Base-by-base conservation (phyloP, 495 filamentous ascomycete species). In the Neurospora sp. region DNA sequence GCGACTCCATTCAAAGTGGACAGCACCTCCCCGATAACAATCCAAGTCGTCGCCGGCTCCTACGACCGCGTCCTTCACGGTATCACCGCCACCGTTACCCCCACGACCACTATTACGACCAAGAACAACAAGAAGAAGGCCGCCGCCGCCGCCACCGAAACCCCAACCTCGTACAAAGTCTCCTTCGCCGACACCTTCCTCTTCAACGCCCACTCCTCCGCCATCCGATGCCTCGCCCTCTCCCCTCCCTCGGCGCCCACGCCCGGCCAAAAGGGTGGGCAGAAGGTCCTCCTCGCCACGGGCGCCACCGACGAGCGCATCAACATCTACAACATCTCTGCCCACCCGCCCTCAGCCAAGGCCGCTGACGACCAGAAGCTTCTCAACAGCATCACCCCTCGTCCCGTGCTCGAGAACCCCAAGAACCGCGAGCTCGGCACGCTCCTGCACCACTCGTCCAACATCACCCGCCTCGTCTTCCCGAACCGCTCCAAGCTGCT, bases 31-130 rank as follows among this genome's bases (percentile, higher is more conserved):
- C 79, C 85, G 44, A 73, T 88, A 68, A 92, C 89, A 0, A 84
- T 98, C 70, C 96, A 98, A 79, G 90, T 99, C 71, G 86, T 98
- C 69, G 92, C 94, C 27, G 96, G 96, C 20, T 97, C 94, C 72
- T 99, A 99, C 83, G 96, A 99, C 78, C 89, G 93, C 71, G 89
- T 95, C 53, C 87, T 99, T 53, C 96, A 99, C 81, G 96, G 96
- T 74, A 86, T 98, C 78, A 93, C 92, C 1, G 94, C 91, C 7
- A 88, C 88, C 0, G 84, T 97, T 70, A 84, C 86, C 3, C 72
- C 70, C 8, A 74, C 76, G 9, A 78, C 80, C 27, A 73, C 42
- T 35, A 10, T 20, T 22, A 10, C 20, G 20, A 53, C 45, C 1
- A 70, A 76, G 38, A 74, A 74, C 71, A 69, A 38, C 48, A 70